Base-by-base conservation (phyloP, 345 rosid species). In the Eucalyptus tenuipes region DNA sequence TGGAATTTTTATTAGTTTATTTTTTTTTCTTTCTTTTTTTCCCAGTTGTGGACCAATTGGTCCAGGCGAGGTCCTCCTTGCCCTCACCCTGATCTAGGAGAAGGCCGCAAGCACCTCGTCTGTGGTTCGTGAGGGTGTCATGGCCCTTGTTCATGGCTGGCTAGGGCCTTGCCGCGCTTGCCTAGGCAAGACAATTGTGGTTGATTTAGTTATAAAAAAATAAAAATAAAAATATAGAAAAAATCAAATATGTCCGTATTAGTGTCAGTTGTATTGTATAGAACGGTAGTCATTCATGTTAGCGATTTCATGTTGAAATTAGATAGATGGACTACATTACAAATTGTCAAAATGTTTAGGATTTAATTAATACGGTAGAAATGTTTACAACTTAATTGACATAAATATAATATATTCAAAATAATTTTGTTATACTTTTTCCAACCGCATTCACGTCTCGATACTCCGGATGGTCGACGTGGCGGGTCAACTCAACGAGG, bases 61-160 rank as follows among this genome's bases (percentile, higher is more conserved):
- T 55, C 13, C 6, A 7, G 4, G 61, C 3, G 6, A 55, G 61
- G 61, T 55, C 61, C 61, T 55, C 13, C 61, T 22, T 25, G 2
- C 61, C 13, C 3, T 55, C 0, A 3, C 29, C 29, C 0, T 22
- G 1, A 55, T 55, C 61, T 5, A 55, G 29, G 61, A 55, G 13
- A 55, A 25, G 61, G 61, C 61, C 2, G 0, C 0, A 0, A 55
- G 29, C 61, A 29, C 61, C 61, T 55, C 13, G 1, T 25, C 0
- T 55, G 0, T 55, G 61, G 61, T 55, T 55, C 0, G 6, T 10
- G 29, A 55, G 6, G 13, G 61, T 24, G 61, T 55, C 27, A 24
- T 55, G 29, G 29, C 61, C 29, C 61, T 55, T 55, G 13, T 4
- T 55, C 29, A 0, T 0, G 29, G 29, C 13, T 25, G 0, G 61